Evolutionary conservation across 2,329 filamentous ascomycete genomes (phyloP), one percentile per base, ranked within the genome.

Genomic region (Penicillium capsulatum): DNA sequence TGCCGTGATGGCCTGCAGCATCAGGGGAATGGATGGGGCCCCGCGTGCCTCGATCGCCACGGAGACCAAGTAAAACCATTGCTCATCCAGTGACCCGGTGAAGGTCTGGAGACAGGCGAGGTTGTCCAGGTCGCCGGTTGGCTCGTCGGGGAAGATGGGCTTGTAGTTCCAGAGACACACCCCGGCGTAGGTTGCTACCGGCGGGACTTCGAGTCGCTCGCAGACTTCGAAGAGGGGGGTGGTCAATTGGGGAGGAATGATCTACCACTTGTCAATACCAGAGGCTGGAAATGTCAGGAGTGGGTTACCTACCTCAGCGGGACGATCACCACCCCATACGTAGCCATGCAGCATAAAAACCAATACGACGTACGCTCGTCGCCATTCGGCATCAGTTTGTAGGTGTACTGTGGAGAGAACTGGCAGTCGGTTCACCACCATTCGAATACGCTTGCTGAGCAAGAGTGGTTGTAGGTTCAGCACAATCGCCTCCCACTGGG

Each of bases 131-230:
- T 81, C 80, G 58, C 94, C 87, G 41, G 92, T 80, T 24, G 79
- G 77, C 64, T 96, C 90, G 47, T 87, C 80, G 44, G 81, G 70
- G 60, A 97, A 96, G 38, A 97, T 77, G 0, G 90, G 87, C 66
- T 90, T 91, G 74, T 89, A 97, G 68, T 98, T 98, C 92, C 92
- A 98, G 17, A 98, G 75, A 51, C 87, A 91, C 3, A 96, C 74
- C 6, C 84, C 87, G 5, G 92, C 88, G 62, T 96, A 98, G 13
- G 91, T 96, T 33, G 91, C 92, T 17, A 98, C 91, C 1, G 90
- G 86, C 5, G 87, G 90, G 17, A 98, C 74, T 58, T 97, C 86
- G 13, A 98, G 78, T 46, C 81, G 80, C 31, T 77, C 72, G 53
- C 86, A 91, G 32, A 94, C 77, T 49, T 82, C 70, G 36, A 94